phyloP scores from a whole-genome alignment of 129 eudicot species.

The Artemisia argyi region DNA sequence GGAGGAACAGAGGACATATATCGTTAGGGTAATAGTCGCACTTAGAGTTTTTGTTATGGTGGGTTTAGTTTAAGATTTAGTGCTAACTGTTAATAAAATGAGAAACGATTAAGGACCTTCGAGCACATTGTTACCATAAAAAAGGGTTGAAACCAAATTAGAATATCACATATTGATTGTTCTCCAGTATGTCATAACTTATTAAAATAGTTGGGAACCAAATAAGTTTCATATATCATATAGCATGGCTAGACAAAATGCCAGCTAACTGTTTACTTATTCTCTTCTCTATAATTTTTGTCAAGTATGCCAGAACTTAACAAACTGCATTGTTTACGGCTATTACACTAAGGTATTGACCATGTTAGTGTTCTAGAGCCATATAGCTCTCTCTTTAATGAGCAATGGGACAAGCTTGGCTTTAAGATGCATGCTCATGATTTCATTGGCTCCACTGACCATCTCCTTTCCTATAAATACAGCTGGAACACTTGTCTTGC shows the following conservation, averaged over 20 bases:
- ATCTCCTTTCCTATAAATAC: constrained; percentile 42
- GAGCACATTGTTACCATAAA: not conserved
- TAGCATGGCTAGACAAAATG: constrained; percentile 17
- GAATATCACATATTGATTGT: not conserved
- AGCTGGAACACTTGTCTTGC: constrained; percentile 46
- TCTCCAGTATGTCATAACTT: not conserved
- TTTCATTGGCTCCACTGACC: constrained; percentile 26
- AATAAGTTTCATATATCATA: not conserved
- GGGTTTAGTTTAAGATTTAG: too few species aligned
- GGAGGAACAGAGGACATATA: too few species aligned
- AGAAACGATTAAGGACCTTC: not conserved
- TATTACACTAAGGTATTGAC: not conserved
- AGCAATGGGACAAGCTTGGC: not conserved
- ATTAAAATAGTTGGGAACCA: not conserved
- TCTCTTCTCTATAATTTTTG: constrained; percentile 1
- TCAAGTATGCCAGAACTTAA: constrained; percentile 10
- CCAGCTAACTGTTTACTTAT: constrained; percentile 15
- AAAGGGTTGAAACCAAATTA: not conserved
- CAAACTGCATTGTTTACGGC: constrained; percentile 20
- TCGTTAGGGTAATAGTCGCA: too few species aligned
- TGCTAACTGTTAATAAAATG: not conserved
- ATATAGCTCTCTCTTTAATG: constrained; percentile 6
- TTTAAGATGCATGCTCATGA: constrained; percentile 38
- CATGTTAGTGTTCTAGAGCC: not conserved
- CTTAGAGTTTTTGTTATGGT: too few species aligned